A percentile compares a stretch with the other conserved stretches of the same genome.
phyloP scores from a whole-genome alignment of 192 early-diverging fungal species.

The Backusella tarrabulga region DNA sequence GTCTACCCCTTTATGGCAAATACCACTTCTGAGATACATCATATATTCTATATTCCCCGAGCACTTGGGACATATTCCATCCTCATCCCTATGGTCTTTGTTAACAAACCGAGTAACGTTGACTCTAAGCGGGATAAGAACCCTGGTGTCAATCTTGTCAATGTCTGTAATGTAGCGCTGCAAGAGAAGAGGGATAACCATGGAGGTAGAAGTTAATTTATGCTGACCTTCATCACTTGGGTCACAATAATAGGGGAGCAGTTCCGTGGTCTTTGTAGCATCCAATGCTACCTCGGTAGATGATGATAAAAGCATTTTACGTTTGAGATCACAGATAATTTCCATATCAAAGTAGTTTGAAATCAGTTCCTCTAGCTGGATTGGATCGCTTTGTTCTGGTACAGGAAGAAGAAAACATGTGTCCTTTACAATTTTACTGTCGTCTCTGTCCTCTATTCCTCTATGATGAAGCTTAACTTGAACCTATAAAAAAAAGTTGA shows the following conservation, averaged over 20 bases:
- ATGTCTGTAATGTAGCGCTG: constrained; percentile 57
- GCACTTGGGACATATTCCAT: constrained; percentile 31
- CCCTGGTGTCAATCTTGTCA: constrained; percentile 35
- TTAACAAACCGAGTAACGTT: constrained; percentile 45
- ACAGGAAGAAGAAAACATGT: constrained; percentile 39
- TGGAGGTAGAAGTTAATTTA: constrained; percentile 48
- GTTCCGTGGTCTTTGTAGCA: constrained; percentile 65
- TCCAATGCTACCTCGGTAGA: constrained; percentile 43
- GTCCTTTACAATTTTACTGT: constrained; percentile 63
- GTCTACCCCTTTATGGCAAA: constrained; percentile 26
- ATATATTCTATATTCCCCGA: constrained; percentile 4
- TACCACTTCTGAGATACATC: constrained; percentile 19
- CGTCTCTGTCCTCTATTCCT: constrained; percentile 52
- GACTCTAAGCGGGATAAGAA: constrained; percentile 47
- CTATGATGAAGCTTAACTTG: constrained; percentile 62
- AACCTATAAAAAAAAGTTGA: constrained; percentile 12
- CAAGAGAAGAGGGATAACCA: constrained; percentile 66
- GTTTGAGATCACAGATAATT: constrained; percentile 46
- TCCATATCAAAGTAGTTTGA: constrained; percentile 64
- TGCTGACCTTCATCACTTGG: constrained; percentile 44
- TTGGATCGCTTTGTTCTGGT: constrained; percentile 17
- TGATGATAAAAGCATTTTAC: constrained; percentile 20
- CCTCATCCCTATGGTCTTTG: constrained; percentile 42
- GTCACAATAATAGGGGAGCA: constrained; percentile 67
- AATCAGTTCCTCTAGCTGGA: constrained; percentile 53